Conservation (phyloP, 2,329 filamentous ascomycete species). For the Thielaviopsis populi region DNA sequence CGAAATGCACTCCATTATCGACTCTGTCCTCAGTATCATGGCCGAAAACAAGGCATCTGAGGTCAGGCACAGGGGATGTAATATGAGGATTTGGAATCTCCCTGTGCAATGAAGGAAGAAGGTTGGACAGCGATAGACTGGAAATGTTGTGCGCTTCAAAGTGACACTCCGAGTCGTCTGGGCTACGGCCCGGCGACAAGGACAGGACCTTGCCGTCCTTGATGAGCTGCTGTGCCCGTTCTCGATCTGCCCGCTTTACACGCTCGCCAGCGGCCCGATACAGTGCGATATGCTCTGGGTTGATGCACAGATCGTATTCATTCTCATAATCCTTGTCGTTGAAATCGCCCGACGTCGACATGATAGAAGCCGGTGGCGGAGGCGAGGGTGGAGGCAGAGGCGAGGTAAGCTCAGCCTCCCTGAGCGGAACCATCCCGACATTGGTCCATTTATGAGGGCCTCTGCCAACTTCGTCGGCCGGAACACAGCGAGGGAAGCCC, state of each 20-base stretch:
- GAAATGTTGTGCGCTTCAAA: not conserved
- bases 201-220: not conserved
- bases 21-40: not conserved
- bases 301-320: not conserved
- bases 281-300: not conserved
- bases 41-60: not conserved
- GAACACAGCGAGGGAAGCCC: conserved; percentile 30
- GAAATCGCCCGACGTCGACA: not conserved
- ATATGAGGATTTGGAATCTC: too few species aligned
- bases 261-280: not conserved
- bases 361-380: not conserved
- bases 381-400: too few species aligned
- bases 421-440: not conserved
- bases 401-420: not conserved
- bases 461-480: conserved; percentile 24
- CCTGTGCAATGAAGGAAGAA: not conserved
- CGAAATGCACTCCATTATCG: not conserved
- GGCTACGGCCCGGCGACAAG: not conserved
- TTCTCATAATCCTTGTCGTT: not conserved
- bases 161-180: not conserved
- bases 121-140: not conserved
- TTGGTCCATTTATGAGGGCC: not conserved
- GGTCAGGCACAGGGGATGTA: not conserved
- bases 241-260: too few species aligned
- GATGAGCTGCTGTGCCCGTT: too few species aligned